Evolutionary conservation across 768 basidiomycete genomes (phyloP), one percentile per base, ranked within the genome.

Genomic region (Lactarius indigo): DNA sequence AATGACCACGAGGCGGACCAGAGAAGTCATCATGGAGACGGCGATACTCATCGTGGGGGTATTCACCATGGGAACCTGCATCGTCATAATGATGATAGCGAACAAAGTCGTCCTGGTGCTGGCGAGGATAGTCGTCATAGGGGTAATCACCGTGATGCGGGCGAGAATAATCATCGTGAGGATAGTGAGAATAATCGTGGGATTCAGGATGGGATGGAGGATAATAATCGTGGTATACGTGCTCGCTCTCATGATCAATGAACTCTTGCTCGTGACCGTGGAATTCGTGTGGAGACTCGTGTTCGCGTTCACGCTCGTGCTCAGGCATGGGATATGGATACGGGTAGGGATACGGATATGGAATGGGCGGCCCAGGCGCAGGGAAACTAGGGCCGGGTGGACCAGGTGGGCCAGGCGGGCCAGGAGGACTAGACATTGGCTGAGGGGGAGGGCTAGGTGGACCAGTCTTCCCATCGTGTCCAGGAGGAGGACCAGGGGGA

Each of bases 161-260:
- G 20, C 41, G 52, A 10, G 39, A 33, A 23, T 30, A 30, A 8
- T 56, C 44, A 13, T 58, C 37, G 35, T 64, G 42, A 20, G 20
- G n/a, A 15, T 35, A 37, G 20, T 10, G 57, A 37, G 44, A 23
- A 50, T 50, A 37, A 2, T 55, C 56, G 28, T n/a, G n/a, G n/a
- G 31, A 31, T 31, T 13, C n/a, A n/a, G n/a, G 30, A 12, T 58
- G 26, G 3, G 50, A 13, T 15, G 50, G 50, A n/a, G n/a, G 42
- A 17, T 57, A 35, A 20, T 20, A 65, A 18, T 54, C 61, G n/a
- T 66, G 57, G 23, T 35, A 52, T n/a, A 50, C n/a, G n/a, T 10
- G 28, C n/a, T 18, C 28, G 55, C 20, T 33, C 50, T 28, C 64
- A 23, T 57, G 52, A 23, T 65, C 54, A 1, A 31, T 30, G 10